Percentiles rank a stretch among this genome's conserved stretches.
Conservation (phyloP, 2,329 filamentous ascomycete species). For the Orbilia javanica region DNA sequence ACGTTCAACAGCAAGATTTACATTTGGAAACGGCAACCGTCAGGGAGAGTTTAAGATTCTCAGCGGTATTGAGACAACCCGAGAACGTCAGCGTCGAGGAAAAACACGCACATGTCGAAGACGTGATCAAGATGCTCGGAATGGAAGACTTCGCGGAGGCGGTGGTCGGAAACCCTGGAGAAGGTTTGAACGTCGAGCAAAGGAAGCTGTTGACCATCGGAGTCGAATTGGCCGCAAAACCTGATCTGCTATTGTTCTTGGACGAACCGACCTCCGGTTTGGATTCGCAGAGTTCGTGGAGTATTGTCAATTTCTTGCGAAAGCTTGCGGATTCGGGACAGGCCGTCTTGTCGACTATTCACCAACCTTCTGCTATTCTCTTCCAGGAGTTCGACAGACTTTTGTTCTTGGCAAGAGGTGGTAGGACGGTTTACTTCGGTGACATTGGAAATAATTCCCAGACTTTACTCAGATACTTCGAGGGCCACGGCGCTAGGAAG, state of each 20-base stretch:
- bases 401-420: conserved; percentile 75
- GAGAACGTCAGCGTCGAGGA: conserved; percentile 70
- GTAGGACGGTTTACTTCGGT: conserved; percentile 84
- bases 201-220: conserved; percentile 73
- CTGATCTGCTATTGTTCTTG: conserved; percentile 70
- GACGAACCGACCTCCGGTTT: conserved; percentile 71
- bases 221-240: conserved; percentile 72
- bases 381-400: conserved; percentile 72
- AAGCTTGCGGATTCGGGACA: conserved; percentile 71
- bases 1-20: conserved; percentile 74
- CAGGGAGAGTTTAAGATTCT: conserved; percentile 75
- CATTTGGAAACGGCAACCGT: conserved; percentile 75
- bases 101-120: conserved; percentile 73
- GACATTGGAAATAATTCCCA: conserved; percentile 79
- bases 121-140: conserved; percentile 71
- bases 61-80: conserved; percentile 73
- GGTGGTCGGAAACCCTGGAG: conserved; percentile 65
- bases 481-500: conserved; percentile 75
- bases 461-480: conserved; percentile 80
- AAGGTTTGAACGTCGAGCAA: conserved; percentile 71
- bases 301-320: conserved; percentile 71
- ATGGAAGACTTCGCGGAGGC: conserved; percentile 69
- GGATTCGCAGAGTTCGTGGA: conserved; percentile 71
- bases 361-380: conserved; percentile 73
- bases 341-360: conserved; percentile 72